These are phyloP conservation scores for Cercospora citrullina DNA, from an alignment of 2,329 filamentous ascomycete species.

Conservation along the genomic window DNA sequence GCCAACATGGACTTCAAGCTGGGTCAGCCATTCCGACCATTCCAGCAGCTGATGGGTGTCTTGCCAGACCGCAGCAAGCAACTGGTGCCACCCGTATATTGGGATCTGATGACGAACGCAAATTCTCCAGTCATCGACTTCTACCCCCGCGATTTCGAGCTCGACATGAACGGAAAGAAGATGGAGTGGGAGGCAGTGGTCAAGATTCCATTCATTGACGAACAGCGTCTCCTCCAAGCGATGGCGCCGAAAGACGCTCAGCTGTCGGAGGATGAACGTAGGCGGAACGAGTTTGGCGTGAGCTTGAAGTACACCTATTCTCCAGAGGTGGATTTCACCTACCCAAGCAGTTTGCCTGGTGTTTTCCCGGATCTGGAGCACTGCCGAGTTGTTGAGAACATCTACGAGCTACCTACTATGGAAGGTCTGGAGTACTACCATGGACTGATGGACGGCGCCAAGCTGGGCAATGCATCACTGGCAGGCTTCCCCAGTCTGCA, in stretches of 20 bases:
- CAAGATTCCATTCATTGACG: slow-evolving; percentile 98
- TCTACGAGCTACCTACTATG: slow-evolving; percentile 89
- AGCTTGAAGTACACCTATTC: slow-evolving; percentile 91
- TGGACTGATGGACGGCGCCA: slow-evolving; percentile 79
- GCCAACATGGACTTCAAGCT: slow-evolving; percentile 90
- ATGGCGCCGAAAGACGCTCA: slow-evolving; percentile 82
- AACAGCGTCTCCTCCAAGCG: slow-evolving; percentile 76
- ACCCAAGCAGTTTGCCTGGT: slow-evolving; percentile 83
- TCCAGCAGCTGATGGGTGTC: slow-evolving; percentile 97
- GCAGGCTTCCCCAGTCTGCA: slow-evolving; percentile 92
- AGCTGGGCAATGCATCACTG: slow-evolving; percentile 77
- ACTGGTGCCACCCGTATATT: slow-evolving; percentile 85
- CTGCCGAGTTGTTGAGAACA: slow-evolving; percentile 92
- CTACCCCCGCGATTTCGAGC: slow-evolving; percentile 92
- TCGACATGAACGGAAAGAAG: slow-evolving; percentile 99
- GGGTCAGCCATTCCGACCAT: slow-evolving; percentile 91
- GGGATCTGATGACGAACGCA: slow-evolving; percentile 86
- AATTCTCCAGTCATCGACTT: slow-evolving; percentile 96
- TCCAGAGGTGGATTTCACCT: slow-evolving; percentile 72
- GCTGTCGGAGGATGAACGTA: slow-evolving; percentile 74
- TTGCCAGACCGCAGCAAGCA: slow-evolving; percentile 95
- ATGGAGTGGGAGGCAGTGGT: slow-evolving; percentile 99
- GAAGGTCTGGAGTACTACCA: slow-evolving; percentile 84
- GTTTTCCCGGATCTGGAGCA: slow-evolving; percentile 85
- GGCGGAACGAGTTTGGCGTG: slow-evolving; percentile 86